Evolutionary conservation across 768 basidiomycete genomes (phyloP), one percentile per base, ranked within the genome.

Genomic region (Naganishia randhawae): DNA sequence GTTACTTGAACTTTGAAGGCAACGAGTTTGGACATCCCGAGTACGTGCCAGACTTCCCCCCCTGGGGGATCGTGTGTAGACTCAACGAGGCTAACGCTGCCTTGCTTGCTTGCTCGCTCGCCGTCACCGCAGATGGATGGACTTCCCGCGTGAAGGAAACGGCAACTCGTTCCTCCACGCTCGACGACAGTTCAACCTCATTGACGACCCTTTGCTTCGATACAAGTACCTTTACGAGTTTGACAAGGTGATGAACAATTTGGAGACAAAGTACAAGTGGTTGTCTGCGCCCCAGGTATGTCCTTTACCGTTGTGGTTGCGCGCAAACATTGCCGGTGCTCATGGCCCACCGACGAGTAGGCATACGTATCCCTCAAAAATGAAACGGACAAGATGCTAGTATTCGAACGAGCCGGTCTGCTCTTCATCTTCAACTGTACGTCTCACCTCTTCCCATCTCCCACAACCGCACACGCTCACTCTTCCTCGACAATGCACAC

Each of bases 11-110:
- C 80, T 99, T 99, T 66, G 92, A 95, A 80, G 93, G 92, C 35
- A 98, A 97, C 71, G 95, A 99, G 77, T 99, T 99, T 76, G 95
- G 95, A 50, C 95, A 99, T 79, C 95, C 95, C 13, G 95, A 99
- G 92, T 61, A 61, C 31, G 57, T 61, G 7, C 27, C 50, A 32
- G 52, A 82, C 77, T 3, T 6, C 48, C 1, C 25, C 53, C 19
- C 4, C 50, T 13, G n/a, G n/a, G n/a, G n/a, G n/a, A n/a, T n/a
- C n/a, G n/a, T n/a, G n/a, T n/a, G n/a, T n/a, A n/a, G n/a, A n/a
- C n/a, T n/a, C n/a, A n/a, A n/a, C n/a, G n/a, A n/a, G n/a, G n/a
- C 51, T 16, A 19, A 65, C 29, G n/a, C n/a, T 42, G 22, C 25
- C 27, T 54, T 16, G 50, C 35, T 71, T 37, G 25, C 57, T 7